These are phyloP conservation scores for Trypanosoma lewisi DNA, from an alignment of 208 protist species.

Conservation along the genomic window DNA sequence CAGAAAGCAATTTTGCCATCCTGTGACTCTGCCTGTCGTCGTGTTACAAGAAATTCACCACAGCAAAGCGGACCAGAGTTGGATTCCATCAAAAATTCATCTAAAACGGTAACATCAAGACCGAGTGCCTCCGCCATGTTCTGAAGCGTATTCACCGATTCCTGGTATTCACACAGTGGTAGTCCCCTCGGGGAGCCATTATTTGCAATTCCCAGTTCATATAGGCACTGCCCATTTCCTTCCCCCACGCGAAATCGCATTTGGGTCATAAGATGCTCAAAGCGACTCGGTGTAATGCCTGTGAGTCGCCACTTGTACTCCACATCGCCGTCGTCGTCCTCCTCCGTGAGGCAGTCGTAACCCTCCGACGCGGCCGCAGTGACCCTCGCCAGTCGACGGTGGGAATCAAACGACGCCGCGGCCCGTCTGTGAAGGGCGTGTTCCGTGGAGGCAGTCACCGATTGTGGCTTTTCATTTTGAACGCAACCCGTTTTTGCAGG, in stretches of 20 bases:
- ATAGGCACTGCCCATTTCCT: constrained; percentile 92
- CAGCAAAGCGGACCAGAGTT: constrained; percentile 43
- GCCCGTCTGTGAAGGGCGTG: constrained; percentile 17
- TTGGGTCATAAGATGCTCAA: constrained; percentile 94
- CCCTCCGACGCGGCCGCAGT: neutral
- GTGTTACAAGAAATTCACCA: constrained; percentile 82
- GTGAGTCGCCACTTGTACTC: constrained; percentile 97
- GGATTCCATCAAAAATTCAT: constrained; percentile 39
- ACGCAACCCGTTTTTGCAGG: neutral
- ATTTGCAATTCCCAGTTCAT: constrained; percentile 93
- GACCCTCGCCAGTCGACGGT: constrained; percentile 28
- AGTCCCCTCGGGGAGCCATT: constrained; percentile 88
- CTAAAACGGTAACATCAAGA: constrained; percentile 57
- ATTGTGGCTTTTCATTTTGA: neutral
- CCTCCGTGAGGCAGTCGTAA: constrained; percentile 44
- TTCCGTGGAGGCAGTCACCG: neutral
- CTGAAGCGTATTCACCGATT: constrained; percentile 72
- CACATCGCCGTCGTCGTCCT: constrained; percentile 93
- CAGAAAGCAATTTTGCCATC: constrained; percentile 86
- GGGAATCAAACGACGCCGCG: constrained; percentile 28
- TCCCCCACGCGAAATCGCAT: constrained; percentile 93
- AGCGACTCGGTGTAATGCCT: constrained; percentile 58
- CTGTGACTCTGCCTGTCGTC: constrained; percentile 40
- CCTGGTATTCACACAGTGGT: constrained; percentile 60
- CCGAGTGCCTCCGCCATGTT: constrained; percentile 71